A percentile compares a stretch with the other conserved stretches of the same genome.
Conservation (phyloP, 164 flowering plant genomes). For the Umbellularia californica region DNA sequence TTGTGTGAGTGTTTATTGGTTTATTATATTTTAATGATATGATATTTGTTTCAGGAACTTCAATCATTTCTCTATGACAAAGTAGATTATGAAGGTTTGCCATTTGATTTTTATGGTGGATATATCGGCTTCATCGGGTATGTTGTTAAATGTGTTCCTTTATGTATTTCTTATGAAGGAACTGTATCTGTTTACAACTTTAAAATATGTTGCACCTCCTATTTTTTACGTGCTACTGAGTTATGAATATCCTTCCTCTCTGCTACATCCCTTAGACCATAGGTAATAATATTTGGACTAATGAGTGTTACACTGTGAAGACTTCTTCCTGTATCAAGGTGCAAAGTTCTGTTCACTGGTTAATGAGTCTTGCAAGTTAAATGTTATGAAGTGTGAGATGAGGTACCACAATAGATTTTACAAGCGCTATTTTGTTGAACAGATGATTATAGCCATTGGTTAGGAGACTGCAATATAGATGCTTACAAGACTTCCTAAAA, state of each 20-base stretch:
- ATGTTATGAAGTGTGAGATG: not conserved
- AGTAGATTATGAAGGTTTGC: slow-evolving; percentile 76
- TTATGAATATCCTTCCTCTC: too few relatives aligned
- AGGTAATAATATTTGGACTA: not conserved
- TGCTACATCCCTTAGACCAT: too few relatives aligned
- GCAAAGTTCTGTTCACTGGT: not conserved
- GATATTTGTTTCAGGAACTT: slow-evolving; percentile 58
- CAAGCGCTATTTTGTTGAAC: not conserved
- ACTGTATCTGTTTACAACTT: too few relatives aligned
- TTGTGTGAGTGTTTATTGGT: not conserved
- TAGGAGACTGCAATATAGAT: not conserved
- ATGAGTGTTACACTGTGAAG: not conserved
- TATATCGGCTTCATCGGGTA: slow-evolving; percentile 94
- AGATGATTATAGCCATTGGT: not conserved
- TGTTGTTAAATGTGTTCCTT: slow-evolving; percentile 11
- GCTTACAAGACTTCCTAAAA: not conserved
- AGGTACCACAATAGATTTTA: not conserved
- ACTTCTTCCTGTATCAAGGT: not conserved
- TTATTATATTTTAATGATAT: slow-evolving; percentile 2
- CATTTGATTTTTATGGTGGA: slow-evolving; percentile 93
- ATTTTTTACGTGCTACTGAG: too few relatives aligned
- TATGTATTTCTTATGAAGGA: not conserved
- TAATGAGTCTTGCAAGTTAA: not conserved
- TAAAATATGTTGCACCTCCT: too few relatives aligned
- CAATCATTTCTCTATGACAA: slow-evolving; percentile 52